A percentile compares a stretch with the other conserved stretches of the same genome.
phyloP scores from a whole-genome alignment of 495 filamentous ascomycete species.

The Alectoria sarmentosa region DNA sequence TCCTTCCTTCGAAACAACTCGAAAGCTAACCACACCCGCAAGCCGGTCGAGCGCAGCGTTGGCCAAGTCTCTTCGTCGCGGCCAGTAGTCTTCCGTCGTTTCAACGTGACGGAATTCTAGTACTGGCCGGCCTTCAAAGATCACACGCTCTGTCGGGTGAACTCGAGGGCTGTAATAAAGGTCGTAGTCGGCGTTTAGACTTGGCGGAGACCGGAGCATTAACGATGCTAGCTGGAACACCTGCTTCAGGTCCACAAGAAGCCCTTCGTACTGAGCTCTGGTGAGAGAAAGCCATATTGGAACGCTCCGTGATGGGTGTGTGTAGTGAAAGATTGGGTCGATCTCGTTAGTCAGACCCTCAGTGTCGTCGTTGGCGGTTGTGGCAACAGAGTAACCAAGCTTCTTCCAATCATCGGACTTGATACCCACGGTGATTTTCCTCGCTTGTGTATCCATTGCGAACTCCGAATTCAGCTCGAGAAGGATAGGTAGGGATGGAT shows the following conservation, averaged over 20 bases:
- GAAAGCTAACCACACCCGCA: neutral
- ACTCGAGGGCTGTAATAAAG: neutral
- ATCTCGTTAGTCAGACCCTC: neutral
- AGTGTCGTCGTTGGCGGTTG: no score
- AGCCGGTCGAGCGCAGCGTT: conserved; percentile 1
- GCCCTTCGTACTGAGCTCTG: neutral
- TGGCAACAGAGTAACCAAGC: no score
- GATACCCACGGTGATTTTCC: no score
- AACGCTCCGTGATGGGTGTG: neutral
- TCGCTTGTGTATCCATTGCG: no score
- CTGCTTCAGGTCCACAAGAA: neutral
- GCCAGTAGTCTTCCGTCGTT: neutral
- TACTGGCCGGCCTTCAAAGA: neutral
- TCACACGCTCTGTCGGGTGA: neutral
- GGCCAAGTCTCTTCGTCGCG: neutral
- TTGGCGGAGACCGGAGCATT: neutral
- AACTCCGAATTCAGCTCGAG: no score
- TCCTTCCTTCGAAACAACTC: no score
- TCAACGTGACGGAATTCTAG: neutral
- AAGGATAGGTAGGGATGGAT: no score
- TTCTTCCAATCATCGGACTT: no score
- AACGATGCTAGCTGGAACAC: neutral
- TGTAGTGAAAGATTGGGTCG: neutral
- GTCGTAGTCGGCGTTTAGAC: neutral
- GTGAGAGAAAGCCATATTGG: neutral